Evolutionary conservation across 2,329 filamentous ascomycete genomes (phyloP).

Genomic region (Chrysoporthe cubensis): DNA sequence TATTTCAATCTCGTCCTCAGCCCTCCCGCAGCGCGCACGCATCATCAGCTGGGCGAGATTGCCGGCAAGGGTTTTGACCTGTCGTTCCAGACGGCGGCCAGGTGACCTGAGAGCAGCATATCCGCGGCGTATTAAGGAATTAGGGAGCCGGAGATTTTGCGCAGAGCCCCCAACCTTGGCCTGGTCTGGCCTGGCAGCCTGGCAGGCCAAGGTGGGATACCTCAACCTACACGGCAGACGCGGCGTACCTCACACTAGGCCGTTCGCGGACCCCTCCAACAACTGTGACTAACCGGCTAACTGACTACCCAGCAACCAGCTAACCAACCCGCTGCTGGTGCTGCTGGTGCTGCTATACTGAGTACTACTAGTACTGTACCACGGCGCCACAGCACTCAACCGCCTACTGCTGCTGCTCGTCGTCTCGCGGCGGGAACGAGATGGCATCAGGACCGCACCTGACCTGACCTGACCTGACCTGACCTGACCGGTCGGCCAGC

Average conservation of each 20-base stretch:
- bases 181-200: not conserved
- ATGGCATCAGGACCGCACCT: too few species aligned
- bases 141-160: constrained; percentile 6
- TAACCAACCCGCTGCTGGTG: too few species aligned
- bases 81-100: constrained; percentile 2
- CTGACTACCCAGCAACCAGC: too few species aligned
- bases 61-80: constrained; percentile 7
- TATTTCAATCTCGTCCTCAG: not conserved
- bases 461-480: too few species aligned
- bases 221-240: not conserved
- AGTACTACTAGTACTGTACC: too few species aligned
- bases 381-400: too few species aligned
- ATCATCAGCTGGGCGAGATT: constrained; percentile 4
- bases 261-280: constrained; percentile 4
- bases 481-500: not conserved
- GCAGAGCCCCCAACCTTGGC: constrained; percentile 9
- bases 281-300: not conserved
- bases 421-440: too few species aligned
- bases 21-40: not conserved
- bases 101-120: constrained; percentile 12
- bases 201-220: not conserved
- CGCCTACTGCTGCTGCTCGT: too few species aligned
- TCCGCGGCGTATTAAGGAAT: constrained; percentile 6
- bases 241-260: constrained; percentile 12
- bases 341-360: too few species aligned